phyloP scores from a whole-genome alignment of 345 rosid genomes.

The Salix udensis region DNA sequence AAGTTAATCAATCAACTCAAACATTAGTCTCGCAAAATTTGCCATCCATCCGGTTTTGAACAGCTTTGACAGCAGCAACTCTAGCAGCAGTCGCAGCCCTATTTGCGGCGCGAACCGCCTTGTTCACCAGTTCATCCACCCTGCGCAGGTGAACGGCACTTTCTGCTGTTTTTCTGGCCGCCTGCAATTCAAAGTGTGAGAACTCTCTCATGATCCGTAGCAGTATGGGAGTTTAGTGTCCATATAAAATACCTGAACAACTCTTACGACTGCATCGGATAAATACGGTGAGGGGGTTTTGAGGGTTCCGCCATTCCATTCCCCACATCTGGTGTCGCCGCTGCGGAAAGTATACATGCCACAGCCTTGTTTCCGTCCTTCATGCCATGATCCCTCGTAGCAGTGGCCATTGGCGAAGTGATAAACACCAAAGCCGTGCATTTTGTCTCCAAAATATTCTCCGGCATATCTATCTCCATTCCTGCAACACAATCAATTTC shows the following conservation, averaged over 20 bases:
- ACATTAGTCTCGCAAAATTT: constrained; percentile 70
- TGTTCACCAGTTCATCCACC: constrained; percentile 77
- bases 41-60: constrained; percentile 84
- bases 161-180: constrained; percentile 72
- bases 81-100: constrained; percentile 93
- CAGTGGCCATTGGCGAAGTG: constrained; percentile 85
- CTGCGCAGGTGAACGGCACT: constrained; percentile 52
- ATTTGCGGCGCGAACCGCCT: constrained; percentile 65
- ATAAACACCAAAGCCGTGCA: constrained; percentile 90
- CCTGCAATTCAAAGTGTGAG: constrained; percentile 31
- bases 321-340: constrained; percentile 63
- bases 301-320: constrained; percentile 75
- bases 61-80: constrained; percentile 93
- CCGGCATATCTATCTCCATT: constrained; percentile 91
- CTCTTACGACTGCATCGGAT: constrained; percentile 45
- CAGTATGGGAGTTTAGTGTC: background rate
- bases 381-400: constrained; percentile 98
- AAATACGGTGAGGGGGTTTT: constrained; percentile 39
- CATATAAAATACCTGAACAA: constrained; percentile 54
- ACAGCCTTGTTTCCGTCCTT: constrained; percentile 85
- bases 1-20: constrained; percentile 16
- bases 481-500: constrained; percentile 41
- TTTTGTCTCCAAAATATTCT: constrained; percentile 88
- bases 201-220: background rate
- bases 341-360: constrained; percentile 76